Evolutionary conservation across 768 basidiomycete genomes (phyloP), one percentile per base, ranked within the genome.

Genomic region (Asterophora parasitica): DNA sequence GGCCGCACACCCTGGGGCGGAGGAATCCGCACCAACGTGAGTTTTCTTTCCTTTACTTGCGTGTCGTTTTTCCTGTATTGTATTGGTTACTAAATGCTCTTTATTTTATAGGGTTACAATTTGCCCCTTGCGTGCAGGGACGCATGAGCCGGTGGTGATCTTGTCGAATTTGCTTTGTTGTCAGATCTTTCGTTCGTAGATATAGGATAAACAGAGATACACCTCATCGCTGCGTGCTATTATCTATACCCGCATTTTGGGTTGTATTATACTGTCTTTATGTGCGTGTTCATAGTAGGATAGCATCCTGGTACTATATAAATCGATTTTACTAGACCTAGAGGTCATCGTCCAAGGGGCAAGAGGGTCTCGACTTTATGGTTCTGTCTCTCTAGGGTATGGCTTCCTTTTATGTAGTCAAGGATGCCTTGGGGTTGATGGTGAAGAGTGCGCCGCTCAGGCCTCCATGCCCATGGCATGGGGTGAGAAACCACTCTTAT

Each of bases 1-100:
- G 86, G 89, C 43, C 71, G 77, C 49, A 90, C 89, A 7, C 92
- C 92, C 13, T 96, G 93, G 93, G 93, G 93, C 59, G 91, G 92
- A 77, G 93, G 92, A 49, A 69, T 89, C 44, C 77, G 93, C 52
- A 75, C 74, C 13, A 79, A 92, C 56, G 88, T 76, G 59, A 53
- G 63, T 63, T 34, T n/a, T 28, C 20, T 6, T 17, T 19, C 10
- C 17, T 43, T 26, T 16, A 11, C 10, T 35, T 11, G 17, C 7
- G 9, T 31, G 12, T 37, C 15, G 5, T 40, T 1, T 2, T 23
- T 40, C 7, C 15, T 40, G 20, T 8, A 12, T 7, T 7, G 10
- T 23, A 23, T 20, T 40, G 23, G 3, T 3, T 23, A 23, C 13
- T 27, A 26, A 27, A n/a, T 6, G 19, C 5, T 15, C 10, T 12